Conservation (phyloP, 352 stramenopile species). For the Globisporangium yorkense region DNA sequence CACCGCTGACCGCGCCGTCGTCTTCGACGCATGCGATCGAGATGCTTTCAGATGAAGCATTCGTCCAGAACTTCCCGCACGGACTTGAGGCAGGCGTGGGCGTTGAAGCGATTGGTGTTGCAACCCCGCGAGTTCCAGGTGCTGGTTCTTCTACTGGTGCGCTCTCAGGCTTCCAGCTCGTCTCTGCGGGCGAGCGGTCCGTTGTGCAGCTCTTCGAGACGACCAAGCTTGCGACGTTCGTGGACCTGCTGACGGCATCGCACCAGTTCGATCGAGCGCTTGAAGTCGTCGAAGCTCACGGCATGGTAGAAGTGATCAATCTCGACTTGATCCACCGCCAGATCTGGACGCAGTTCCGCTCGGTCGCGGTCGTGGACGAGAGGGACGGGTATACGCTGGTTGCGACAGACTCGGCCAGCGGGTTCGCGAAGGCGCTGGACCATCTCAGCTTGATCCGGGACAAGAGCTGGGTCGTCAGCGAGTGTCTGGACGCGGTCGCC, state of each 20-base stretch:
- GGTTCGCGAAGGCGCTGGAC: conserved; percentile 31
- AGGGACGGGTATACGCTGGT: conserved; percentile 1
- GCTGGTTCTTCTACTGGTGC: neutral
- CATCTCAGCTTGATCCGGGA: conserved; percentile 39
- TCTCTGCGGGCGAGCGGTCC: conserved; percentile 11
- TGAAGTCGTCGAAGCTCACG: conserved; percentile 15
- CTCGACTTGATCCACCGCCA: conserved; percentile 41
- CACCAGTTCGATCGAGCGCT: conserved; percentile 38
- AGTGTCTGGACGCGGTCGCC: conserved; percentile 35
- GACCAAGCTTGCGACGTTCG: conserved; percentile 19
- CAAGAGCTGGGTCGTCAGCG: conserved; percentile 38
- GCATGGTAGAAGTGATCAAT: conserved; percentile 15
- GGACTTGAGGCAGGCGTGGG: neutral
- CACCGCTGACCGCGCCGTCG: neutral
- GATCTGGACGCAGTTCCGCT: conserved; percentile 39
- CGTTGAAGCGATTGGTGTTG: neutral
- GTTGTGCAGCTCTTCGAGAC: conserved; percentile 15
- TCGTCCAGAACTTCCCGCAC: neutral
- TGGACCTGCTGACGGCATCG: conserved; percentile 30
- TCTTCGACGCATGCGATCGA: neutral
- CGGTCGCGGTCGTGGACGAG: conserved; percentile 3
- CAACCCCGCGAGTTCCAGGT: neutral
- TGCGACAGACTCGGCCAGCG: conserved; percentile 2
- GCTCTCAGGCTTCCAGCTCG: conserved; percentile 10
- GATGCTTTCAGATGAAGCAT: neutral